Base-by-base conservation (phyloP, 1,284 basidiomycete species). In the Psilocybe mexicana region DNA sequence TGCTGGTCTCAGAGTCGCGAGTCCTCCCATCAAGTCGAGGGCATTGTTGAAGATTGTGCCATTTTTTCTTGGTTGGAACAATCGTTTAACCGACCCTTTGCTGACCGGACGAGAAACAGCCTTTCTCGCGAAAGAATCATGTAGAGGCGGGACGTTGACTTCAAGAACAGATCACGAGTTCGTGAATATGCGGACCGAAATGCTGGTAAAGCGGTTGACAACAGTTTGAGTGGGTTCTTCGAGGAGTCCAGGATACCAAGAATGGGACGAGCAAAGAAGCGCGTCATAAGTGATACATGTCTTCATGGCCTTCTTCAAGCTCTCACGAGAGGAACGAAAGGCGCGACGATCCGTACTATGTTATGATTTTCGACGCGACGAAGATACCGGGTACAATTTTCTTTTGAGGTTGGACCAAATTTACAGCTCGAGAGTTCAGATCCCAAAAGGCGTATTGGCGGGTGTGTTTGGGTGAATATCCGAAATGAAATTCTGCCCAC, bases 201-300 rank as follows among this genome's bases (percentile, higher is more conserved):
- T n/a, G 38, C 4, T 12, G n/a, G 38, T 12, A 12, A n/a, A 40
- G 14, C 6, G 14, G 0, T 6, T 12, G n/a, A 38, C 30, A 43
- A 23, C 42, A 18, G 24, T 6, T 30, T 43, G n/a, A 35, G 23
- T 18, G 18, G 24, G 51, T 45, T 38, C 42, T 26, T 51, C 36
- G 47, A 55, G 30, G 54, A 46, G 50, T 38, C 23, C 24, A 46
- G 44, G 42, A 51, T 50, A 42, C 24, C 30, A 24, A 48, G 24
- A 36, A 51, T 24, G 43, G 40, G 24, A 14, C 12, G 25, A 6
- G 36, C 33, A n/a, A 18, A 11, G 23, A 11, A 14, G 23, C n/a
- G 28, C 55, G 55, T 56, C 55, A 56, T 51, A 24, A 46, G 43
- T 44, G 55, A 47, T 49, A 38, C 36, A 46, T 48, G 7, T 26